Base-by-base conservation (phyloP, 768 basidiomycete genomes). In the Gloeostereum incarnatum region DNA sequence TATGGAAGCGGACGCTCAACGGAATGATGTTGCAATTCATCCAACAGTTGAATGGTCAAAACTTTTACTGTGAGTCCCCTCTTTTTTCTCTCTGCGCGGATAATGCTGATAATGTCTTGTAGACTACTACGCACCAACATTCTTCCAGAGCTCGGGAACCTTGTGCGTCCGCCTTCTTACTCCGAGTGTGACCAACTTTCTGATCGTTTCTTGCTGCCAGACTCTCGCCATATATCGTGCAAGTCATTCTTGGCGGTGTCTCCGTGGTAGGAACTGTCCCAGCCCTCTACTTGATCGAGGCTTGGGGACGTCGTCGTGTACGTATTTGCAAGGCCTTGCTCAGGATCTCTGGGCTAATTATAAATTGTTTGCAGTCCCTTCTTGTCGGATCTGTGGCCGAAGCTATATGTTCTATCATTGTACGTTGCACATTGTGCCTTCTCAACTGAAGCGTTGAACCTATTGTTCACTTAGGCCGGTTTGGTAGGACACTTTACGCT, bases 21-120 rank as follows among this genome's bases (percentile, higher is more conserved):
- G 82, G 84, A n/a, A 82, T 84, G 77, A 82, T 84, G 77, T 56
- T 84, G 31, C 82, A 84, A 46, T 85, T 86, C 50, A 75, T 88
- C 37, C 83, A 87, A 46, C 83, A 87, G 47, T 57, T 87, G 21
- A 82, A 86, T 41, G 83, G 82, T 10, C 83, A 88, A 55, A 86
- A 83, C 53, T 85, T 84, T 58, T 83, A 81, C 55, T 82, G 81
- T 81, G 45, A 44, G 73, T 55, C 5, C 2, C 5, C 25, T 36
- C 17, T n/a, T 23, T 27, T 16, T 25, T 10, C 6, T n/a, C n/a
- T n/a, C 2, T 31, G 19, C 4, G 9, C 17, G 7, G 32, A 21
- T 2, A 18, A 19, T 51, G 48, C 38, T 54, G 40, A 43, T 32
- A n/a, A 13, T 18, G 9, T 21, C 20, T 19, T 22, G n/a, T 45